Evolutionary conservation across 768 basidiomycete genomes (phyloP), one percentile per base, ranked within the genome.

Genomic region (Pulveroboletus sp.): DNA sequence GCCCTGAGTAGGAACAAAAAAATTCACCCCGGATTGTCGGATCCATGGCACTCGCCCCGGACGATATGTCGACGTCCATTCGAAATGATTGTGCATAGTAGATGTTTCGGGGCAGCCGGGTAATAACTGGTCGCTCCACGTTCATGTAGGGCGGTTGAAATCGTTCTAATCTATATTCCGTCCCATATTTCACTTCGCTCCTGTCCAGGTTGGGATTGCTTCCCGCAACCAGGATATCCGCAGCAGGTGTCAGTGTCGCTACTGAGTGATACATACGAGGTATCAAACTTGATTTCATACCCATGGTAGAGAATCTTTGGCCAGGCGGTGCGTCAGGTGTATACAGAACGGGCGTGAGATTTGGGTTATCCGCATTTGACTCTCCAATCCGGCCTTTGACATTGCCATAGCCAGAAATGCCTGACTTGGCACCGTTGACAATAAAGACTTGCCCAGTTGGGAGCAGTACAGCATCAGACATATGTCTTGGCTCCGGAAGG

Each of bases 151-250:
- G 85, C 0, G 95, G 94, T 46, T 76, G 76, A 56, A 95, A 74
- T 77, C 85, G 83, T 64, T 96, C 93, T 30, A 92, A 86, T 43
- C 91, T 76, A 64, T 94, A 95, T 65, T 95, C 90, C 15, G 91
- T 92, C 28, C 84, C 82, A 62, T 87, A 93, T 62, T 73, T 72
- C 37, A 79, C 58, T 57, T 81, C 84, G 57, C 83, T 89, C 46
- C 86, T 72, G 65, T 91, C 88, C 51, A 90, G 66, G 66, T 91
- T 91, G 24, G 89, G 89, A 60, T 89, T 91, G 52, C 87, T 88
- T 31, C 89, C 89, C 17, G 88, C 83, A 49, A 92, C 81, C 83
- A 91, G 80, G 43, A 91, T 67, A 45, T 78, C 76, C 3, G 83
- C 89, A 28, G 69, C 71, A 7, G 89, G 89, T 8, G 86, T 85